Percentiles rank a stretch among this genome's conserved stretches.
phyloP scores from a whole-genome alignment of 2,329 filamentous ascomycete species.

The Colletotrichum endophyticum region DNA sequence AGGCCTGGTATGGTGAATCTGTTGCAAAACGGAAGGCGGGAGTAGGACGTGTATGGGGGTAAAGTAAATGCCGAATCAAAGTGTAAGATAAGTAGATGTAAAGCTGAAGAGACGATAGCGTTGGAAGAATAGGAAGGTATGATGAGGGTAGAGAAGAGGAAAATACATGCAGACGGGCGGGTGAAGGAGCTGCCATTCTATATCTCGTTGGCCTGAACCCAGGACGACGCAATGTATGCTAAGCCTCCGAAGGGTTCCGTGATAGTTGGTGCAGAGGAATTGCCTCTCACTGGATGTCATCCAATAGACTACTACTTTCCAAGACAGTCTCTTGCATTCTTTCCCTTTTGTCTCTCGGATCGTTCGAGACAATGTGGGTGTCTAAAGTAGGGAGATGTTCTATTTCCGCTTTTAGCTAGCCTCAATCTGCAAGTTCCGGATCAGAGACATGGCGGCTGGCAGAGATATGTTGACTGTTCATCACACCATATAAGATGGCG shows the following conservation, averaged over 20 bases:
- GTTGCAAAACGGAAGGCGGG: rapidly evolving
- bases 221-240: rapidly evolving
- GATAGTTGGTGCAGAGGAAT: background rate
- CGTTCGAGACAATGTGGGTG: too few relatives aligned
- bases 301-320: background rate
- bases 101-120: background rate
- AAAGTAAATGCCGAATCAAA: background rate
- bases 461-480: too few relatives aligned
- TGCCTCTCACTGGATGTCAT: background rate
- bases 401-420: too few relatives aligned
- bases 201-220: background rate
- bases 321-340: too few relatives aligned
- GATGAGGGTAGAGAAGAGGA: too few relatives aligned
- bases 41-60: background rate
- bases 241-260: background rate
- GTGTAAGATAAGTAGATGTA: rapidly evolving
- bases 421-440: too few relatives aligned
- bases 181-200: background rate
- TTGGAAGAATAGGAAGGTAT: too few relatives aligned
- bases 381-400: too few relatives aligned
- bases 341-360: too few relatives aligned
- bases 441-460: too few relatives aligned
- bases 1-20: background rate
- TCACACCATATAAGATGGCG: too few relatives aligned
- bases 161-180: background rate